Base-by-base conservation (phyloP, 768 basidiomycete genomes). In the Tricholoma hemisulphureum region DNA sequence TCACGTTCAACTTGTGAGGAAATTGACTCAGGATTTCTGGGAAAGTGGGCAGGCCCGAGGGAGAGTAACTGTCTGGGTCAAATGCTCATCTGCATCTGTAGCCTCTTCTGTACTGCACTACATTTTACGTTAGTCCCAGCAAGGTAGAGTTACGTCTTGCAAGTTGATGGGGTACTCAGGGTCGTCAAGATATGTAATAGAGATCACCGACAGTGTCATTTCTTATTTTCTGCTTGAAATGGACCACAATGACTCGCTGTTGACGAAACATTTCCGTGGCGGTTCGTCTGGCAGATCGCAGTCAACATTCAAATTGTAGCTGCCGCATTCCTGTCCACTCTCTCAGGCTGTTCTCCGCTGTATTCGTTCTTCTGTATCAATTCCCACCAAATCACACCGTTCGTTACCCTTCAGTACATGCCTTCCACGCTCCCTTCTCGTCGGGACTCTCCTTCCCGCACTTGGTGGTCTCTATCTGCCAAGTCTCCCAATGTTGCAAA, bases 401-500 rank as follows among this genome's bases (percentile, higher is more conserved):
- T 24, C 23, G 23, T 14, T n/a, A 24, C 18, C 14, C 21, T 55
- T 55, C 20, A 32, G 53, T 32, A 50, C 50, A 78, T 78, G 75
- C 68, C 71, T 58, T 71, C 72, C 55, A 61, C 71, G 45, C 63
- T 72, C 50, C 65, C 70, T 32, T 64, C 70, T 51, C 60, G 66
- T 52, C 63, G 64, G 26, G 73, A 77, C 37, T 61, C 70, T 57
- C 67, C 75, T 53, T 65, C 77, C 20, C 71, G 75, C 53, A 75
- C 71, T 50, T 81, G 81, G 80, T 82, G 81, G 80, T 70, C 77
- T 37, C 66, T 74, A 52, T 67, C 76, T 62, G 59, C 69, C 56
- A 74, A 70, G 58, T 58, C 61, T 49, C 57, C 63, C 43, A 55
- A 59, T 45, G 14, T 24, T 57, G 60, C 57, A 35, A 58, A 75